A percentile compares a stretch with the other conserved stretches of the same genome.
phyloP scores from a whole-genome alignment of 139 green algal species.

The Chlamydomonas sphaeroides region DNA sequence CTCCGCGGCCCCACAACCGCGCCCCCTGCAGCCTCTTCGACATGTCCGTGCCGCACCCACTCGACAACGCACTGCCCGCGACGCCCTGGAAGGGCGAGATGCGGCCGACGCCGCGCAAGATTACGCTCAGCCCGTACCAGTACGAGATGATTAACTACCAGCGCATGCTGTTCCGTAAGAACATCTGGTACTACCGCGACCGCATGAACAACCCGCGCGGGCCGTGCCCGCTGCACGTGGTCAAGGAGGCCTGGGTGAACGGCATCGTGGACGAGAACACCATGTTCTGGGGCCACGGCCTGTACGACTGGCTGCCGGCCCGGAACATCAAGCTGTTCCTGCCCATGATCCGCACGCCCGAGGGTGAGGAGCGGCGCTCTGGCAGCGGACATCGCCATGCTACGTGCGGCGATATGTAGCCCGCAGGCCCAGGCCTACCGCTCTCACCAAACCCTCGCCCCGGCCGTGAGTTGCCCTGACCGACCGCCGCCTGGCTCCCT shows the following conservation, averaged over 20 bases:
- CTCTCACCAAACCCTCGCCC: too few species aligned
- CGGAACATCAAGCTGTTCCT: slow-evolving; percentile 91
- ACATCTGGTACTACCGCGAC: slow-evolving; percentile 88
- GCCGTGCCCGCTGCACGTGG: slow-evolving; percentile 84
- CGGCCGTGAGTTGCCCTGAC: too few species aligned
- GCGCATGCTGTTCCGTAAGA: slow-evolving; percentile 79
- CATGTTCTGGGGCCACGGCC: slow-evolving; percentile 91
- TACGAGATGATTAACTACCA: slow-evolving; percentile 85
- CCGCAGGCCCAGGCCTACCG: too few species aligned
- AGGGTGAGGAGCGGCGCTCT: slow-evolving; percentile 77
- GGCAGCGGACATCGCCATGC: too few species aligned
- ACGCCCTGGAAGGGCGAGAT: slow-evolving; percentile 50
- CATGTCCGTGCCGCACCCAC: slow-evolving; percentile 52
- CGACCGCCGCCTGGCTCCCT: too few species aligned
- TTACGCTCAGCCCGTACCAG: slow-evolving; percentile 66
- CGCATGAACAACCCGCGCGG: slow-evolving; percentile 79
- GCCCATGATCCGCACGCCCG: slow-evolving; percentile 85
- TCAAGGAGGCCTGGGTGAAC: slow-evolving; percentile 85
- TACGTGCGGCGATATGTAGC: too few species aligned
- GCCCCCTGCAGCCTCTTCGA: too few species aligned
- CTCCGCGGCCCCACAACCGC: too few species aligned
- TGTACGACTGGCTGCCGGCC: slow-evolving; percentile 89
- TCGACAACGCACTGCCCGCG: slow-evolving; percentile 43
- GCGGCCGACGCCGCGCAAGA: slow-evolving; percentile 48
- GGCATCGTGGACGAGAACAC: slow-evolving; percentile 94